Evolutionary conservation across 441 rosid species (phyloP).

Genomic region (Gossypium schwendimanii): DNA sequence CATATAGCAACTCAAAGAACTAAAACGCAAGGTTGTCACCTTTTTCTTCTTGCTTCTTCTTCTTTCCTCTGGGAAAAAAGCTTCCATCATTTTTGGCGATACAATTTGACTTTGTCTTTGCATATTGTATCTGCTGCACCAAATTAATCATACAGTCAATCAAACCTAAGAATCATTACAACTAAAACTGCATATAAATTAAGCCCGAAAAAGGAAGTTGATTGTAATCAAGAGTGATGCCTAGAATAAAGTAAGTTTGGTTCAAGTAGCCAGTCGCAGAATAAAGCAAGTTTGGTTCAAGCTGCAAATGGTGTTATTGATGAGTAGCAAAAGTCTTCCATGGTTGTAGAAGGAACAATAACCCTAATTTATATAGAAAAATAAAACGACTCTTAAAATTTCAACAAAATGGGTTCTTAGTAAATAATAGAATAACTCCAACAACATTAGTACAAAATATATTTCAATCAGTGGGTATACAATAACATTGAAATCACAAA

Average conservation of each 20-base stretch:
- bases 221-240: neutral
- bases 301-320: neutral
- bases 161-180: slow-evolving; percentile 2
- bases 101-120: slow-evolving; percentile 84
- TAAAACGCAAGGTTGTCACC: slow-evolving; percentile 24
- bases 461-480: neutral
- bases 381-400: neutral
- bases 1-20: neutral
- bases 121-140: slow-evolving; percentile 76
- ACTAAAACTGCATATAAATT: slow-evolving; percentile 3
- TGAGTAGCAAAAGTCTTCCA: neutral
- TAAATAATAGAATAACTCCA: neutral
- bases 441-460: neutral
- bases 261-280: neutral
- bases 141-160: slow-evolving; percentile 16
- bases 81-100: slow-evolving; percentile 75
- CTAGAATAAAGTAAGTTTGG: neutral
- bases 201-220: neutral
- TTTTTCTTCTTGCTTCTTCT: slow-evolving; percentile 84
- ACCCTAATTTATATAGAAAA: neutral
- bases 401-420: neutral
- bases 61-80: slow-evolving; percentile 71
- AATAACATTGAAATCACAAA: neutral
- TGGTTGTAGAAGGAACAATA: neutral
- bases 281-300: neutral